phyloP scores from a whole-genome alignment of 2,329 filamentous ascomycete species.

The Phaeosphaeria sp. region DNA sequence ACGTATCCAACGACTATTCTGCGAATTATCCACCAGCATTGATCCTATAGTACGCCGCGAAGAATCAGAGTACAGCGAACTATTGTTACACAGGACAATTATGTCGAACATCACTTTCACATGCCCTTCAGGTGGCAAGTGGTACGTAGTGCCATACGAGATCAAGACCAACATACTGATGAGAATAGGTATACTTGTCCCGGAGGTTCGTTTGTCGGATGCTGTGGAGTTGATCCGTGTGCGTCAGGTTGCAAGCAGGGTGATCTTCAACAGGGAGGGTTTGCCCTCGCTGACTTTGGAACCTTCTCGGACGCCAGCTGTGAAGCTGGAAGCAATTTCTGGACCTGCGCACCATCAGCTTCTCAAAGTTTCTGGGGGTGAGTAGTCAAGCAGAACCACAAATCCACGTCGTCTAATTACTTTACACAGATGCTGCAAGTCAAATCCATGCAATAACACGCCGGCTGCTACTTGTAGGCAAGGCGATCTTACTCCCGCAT shows the following conservation, averaged over 20 bases:
- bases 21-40: too few relatives aligned
- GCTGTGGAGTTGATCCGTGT: conserved; percentile 49
- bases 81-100: neutral
- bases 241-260: conserved; percentile 44
- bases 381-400: neutral
- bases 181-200: conserved; percentile 30
- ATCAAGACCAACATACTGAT: conserved; percentile 8
- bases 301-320: conserved; percentile 45
- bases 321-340: conserved; percentile 38
- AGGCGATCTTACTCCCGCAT: conserved; percentile 35
- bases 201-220: conserved; percentile 47
- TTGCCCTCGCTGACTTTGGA: conserved; percentile 39
- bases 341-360: conserved; percentile 36
- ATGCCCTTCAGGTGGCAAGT: conserved; percentile 29
- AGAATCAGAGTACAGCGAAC: neutral
- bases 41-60: neutral
- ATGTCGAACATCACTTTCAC: conserved; percentile 25
- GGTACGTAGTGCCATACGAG: conserved; percentile 15
- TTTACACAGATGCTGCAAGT: conserved; percentile 51
- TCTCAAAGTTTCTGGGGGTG: conserved; percentile 20
- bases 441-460: conserved; percentile 40
- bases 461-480: conserved; percentile 31
- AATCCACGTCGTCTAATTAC: conserved; percentile 3
- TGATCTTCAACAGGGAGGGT: conserved; percentile 41
- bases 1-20: neutral